Percentiles rank a stretch among this genome's conserved stretches.
Conservation (phyloP, 31 red algal species). For the Asparagopsis taxiformis region DNA sequence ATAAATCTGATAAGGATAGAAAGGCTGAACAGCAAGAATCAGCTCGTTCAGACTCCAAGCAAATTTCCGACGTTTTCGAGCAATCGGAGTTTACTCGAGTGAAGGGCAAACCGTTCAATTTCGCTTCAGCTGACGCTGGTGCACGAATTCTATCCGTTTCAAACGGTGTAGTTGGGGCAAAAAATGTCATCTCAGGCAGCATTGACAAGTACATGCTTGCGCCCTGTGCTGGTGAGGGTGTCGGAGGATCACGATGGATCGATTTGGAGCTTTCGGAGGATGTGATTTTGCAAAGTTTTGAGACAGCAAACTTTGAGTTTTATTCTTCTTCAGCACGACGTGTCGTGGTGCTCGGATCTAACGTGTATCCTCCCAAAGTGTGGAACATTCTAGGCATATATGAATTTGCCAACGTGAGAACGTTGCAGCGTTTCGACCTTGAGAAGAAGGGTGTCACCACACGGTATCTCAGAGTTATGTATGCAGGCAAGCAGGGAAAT, state of each 20-base stretch:
- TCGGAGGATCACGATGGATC: constrained; percentile 63
- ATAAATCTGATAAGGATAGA: background rate
- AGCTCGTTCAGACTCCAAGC: background rate
- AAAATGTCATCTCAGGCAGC: constrained; percentile 62
- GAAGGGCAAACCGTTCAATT: constrained; percentile 68
- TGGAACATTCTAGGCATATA: constrained; percentile 78
- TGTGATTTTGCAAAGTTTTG: constrained; percentile 75
- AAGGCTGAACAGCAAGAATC: background rate
- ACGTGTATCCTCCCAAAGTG: constrained; percentile 51
- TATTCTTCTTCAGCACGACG: constrained; percentile 76
- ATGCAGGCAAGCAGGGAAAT: constrained; percentile 60
- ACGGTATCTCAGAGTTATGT: constrained; percentile 70
- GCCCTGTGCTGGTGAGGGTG: constrained; percentile 48
- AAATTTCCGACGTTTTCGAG: background rate
- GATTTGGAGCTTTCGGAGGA: constrained; percentile 88
- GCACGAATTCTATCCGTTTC: constrained; percentile 62
- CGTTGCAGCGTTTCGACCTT: constrained; percentile 65
- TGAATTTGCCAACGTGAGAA: constrained; percentile 32
- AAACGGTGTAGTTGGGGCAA: constrained; percentile 61
- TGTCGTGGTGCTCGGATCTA: constrained; percentile 62
- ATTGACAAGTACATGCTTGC: constrained; percentile 79
- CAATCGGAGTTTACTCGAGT: constrained; percentile 4
- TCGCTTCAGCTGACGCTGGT: constrained; percentile 80
- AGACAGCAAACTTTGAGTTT: constrained; percentile 79
- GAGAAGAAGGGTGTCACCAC: constrained; percentile 45